phyloP scores from a whole-genome alignment of 768 basidiomycete genomes.

The Tulasnella sp. region DNA sequence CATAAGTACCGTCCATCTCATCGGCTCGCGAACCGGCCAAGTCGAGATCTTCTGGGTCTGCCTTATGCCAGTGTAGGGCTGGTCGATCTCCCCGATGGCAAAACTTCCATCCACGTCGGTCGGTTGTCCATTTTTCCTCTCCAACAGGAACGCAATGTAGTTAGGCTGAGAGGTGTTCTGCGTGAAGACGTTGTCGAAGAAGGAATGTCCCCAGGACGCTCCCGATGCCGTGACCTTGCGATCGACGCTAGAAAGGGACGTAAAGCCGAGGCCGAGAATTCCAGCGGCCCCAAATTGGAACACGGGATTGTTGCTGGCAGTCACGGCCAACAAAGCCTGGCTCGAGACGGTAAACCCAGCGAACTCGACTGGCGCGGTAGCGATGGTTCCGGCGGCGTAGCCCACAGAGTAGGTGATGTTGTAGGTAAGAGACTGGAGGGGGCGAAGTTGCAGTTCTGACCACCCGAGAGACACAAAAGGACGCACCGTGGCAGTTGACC shows the following conservation, averaged over 20 bases:
- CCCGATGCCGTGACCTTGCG: constrained; percentile 43
- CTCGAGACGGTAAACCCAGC: constrained; percentile 54
- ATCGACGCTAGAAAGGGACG: constrained; percentile 62
- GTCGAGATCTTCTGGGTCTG: constrained; percentile 51
- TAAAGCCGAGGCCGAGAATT: constrained; percentile 67
- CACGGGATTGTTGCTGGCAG: constrained; percentile 55
- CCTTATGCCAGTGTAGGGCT: constrained; percentile 46
- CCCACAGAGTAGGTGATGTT: constrained; percentile 74
- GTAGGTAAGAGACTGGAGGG: constrained; percentile 32
- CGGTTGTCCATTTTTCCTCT: constrained; percentile 41
- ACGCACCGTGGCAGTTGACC: constrained; percentile 26
- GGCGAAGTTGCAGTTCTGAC: constrained; percentile 6
- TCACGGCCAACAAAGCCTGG: constrained; percentile 61
- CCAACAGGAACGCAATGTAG: constrained; percentile 65
- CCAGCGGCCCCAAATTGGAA: constrained; percentile 58
- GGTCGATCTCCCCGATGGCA: constrained; percentile 64
- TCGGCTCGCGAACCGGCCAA: constrained; percentile 51
- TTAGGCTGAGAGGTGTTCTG: constrained; percentile 60
- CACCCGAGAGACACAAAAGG: too few relatives aligned
- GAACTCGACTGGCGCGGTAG: constrained; percentile 51
- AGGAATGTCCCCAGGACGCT: constrained; percentile 44
- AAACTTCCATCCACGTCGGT: constrained; percentile 55
- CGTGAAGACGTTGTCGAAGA: constrained; percentile 65
- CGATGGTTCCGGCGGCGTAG: constrained; percentile 56
- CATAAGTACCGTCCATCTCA: constrained; percentile 63